Percentiles rank a stretch among this genome's conserved stretches.
These are phyloP conservation scores for Ascomycota sp. DNA, from an alignment of 2,329 filamentous ascomycete species.

Conservation along the genomic window DNA sequence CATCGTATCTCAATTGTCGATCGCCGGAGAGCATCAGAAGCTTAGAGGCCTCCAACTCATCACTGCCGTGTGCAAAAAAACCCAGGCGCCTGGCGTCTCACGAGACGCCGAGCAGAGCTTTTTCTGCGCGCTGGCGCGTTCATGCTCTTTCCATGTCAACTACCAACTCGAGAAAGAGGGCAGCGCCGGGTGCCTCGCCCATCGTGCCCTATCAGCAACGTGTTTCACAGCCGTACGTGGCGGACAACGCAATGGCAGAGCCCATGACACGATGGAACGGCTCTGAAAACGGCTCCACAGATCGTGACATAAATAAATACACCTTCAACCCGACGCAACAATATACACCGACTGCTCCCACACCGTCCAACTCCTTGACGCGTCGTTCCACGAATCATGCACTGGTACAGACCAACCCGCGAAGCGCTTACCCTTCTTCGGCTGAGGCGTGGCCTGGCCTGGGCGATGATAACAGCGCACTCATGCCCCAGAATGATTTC, in stretches of 20 bases:
- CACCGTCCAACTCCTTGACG: slow-evolving; percentile 29
- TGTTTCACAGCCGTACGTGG: slow-evolving; percentile 25
- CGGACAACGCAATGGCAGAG: slow-evolving; percentile 24
- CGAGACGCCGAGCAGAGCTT: no score
- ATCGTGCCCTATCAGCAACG: slow-evolving; percentile 30
- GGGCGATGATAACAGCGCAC: slow-evolving; percentile 16
- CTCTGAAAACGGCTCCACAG: slow-evolving; percentile 12
- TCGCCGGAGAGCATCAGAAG: no score
- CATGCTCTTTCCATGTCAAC: slow-evolving; percentile 20
- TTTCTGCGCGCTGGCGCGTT: no score
- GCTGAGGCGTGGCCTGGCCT: slow-evolving; percentile 21
- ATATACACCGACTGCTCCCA: slow-evolving; percentile 11
- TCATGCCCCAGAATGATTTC: slow-evolving; percentile 15
- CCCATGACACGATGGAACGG: slow-evolving; percentile 26
- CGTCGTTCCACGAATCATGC: slow-evolving; percentile 29
- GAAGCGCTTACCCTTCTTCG: slow-evolving; percentile 16
- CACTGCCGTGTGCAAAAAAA: neutral
- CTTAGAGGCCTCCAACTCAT: no score
- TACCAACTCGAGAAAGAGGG: slow-evolving; percentile 44
- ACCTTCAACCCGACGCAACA: slow-evolving; percentile 17
- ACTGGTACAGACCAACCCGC: slow-evolving; percentile 22
- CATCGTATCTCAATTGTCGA: no score
- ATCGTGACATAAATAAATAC: slow-evolving; percentile 16
- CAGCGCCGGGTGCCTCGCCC: slow-evolving; percentile 53
- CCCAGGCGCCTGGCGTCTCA: no score